Conservation (phyloP, 129 eudicot species). For the Tagetes patula region DNA sequence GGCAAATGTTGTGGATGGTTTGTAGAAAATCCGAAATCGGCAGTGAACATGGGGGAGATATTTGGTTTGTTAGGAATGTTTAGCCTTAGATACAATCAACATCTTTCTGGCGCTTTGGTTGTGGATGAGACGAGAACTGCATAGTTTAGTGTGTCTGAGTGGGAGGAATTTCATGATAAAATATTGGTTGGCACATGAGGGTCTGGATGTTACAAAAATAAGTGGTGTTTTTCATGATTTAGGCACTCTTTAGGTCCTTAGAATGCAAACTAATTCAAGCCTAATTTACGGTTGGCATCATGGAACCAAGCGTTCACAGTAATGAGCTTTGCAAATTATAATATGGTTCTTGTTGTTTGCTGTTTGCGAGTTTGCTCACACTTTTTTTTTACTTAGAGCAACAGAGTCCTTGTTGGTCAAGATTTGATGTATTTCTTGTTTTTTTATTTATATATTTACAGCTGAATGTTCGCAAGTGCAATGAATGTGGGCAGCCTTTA, state of each 20-base stretch:
- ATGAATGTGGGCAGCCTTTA: constrained; percentile 87
- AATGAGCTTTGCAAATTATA: not conserved
- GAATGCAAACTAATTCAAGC: not conserved
- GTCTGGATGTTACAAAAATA: not conserved
- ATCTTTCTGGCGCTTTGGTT: not conserved
- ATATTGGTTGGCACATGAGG: not conserved
- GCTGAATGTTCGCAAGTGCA: constrained; percentile 80
- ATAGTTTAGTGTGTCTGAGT: not conserved
- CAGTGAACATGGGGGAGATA: not conserved
- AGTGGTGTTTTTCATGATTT: not conserved
- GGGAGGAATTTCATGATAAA: not conserved
- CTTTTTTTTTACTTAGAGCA: not conserved
- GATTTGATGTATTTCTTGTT: not conserved
- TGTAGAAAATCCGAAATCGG: not conserved
- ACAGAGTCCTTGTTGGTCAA: not conserved
- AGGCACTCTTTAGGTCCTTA: not conserved
- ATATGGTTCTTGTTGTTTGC: not conserved
- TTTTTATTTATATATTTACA: constrained; percentile 23
- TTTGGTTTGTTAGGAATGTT: not conserved
- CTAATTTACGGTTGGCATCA: not conserved
- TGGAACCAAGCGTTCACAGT: not conserved
- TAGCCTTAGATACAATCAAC: not conserved
- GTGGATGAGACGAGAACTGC: not conserved
- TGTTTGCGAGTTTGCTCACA: not conserved
- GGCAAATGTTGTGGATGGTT: not conserved